phyloP scores from a whole-genome alignment of 2,329 filamentous ascomycete species.

The Hymenoscyphus linearis region DNA sequence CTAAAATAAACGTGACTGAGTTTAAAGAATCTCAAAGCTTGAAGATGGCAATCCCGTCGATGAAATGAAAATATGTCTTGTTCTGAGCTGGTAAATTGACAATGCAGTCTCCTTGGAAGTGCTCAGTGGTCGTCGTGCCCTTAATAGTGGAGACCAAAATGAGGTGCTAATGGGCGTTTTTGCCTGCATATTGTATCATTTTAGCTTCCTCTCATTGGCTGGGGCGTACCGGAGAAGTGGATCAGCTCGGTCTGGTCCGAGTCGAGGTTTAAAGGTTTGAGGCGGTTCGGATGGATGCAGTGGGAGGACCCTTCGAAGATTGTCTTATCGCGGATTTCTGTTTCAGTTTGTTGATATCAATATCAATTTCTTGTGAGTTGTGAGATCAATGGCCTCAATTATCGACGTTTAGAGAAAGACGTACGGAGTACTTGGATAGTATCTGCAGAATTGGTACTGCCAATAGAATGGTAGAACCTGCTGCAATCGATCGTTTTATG shows the following conservation, averaged over 20 bases:
- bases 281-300: background rate
- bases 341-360: background rate
- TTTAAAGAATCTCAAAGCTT: background rate
- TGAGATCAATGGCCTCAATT: background rate
- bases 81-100: background rate
- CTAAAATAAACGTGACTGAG: background rate
- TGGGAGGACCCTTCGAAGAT: background rate
- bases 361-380: background rate
- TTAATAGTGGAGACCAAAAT: constrained; percentile 2
- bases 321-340: background rate
- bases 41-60: background rate
- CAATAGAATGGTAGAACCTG: background rate
- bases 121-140: background rate
- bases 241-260: background rate
- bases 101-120: background rate
- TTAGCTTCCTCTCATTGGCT: constrained; percentile 1
- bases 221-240: background rate
- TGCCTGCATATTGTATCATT: constrained; percentile 9
- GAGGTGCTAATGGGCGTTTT: constrained; percentile 7
- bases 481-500: background rate
- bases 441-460: background rate
- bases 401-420: too few species aligned
- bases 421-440: background rate
- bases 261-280: background rate
- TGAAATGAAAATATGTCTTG: background rate